Base-by-base conservation (phyloP, 441 rosid species). In the Raphanus hybrid region DNA sequence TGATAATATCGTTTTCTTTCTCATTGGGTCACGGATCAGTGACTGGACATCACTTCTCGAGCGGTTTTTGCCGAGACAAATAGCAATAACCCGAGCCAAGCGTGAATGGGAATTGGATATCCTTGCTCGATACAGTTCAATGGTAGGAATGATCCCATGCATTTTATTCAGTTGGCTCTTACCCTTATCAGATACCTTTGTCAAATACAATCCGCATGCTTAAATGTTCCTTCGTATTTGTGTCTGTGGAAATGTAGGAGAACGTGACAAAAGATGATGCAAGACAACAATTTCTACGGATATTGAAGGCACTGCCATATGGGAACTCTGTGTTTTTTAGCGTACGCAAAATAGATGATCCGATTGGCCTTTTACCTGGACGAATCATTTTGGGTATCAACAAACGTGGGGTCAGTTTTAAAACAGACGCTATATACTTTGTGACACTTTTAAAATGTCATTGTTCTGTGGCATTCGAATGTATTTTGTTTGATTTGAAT, bases 321-420 rank as follows among this genome's bases (percentile, higher is more conserved):
- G 98, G 99, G 55, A 93, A 88, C 79, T 93, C 99, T 6, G 92
- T 96, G 32, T 96, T 96, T 87, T 96, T 93, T 60, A 82, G 97
- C 45, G 97, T 93, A 62, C 94, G 97, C 67, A 96, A 96, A 85
- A 96, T 96, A 78, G 98, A 93, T 83, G 99, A 96, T 90, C 99
- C 99, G 2, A 96, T 93, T 80, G 99, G 98, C 37, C 97, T 96
- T 83, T 83, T 96, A 77, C 99, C 98, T 0, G 99, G 99, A 57
- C 80, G 97, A 70, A 90, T 96, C 54, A 84, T 96, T 81, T 79
- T 96, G 87, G 99, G 99, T 27, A 96, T 96, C 81, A 93, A 96
- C 77, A 96, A 90, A 83, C 96, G 98, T 65, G 99, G 99, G 95
- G 99, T 96, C 63, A 86, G 86, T 70, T 41, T 78, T 41, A 55